These are phyloP conservation scores for Choiromyces venosus DNA, from an alignment of 495 filamentous ascomycete species.

Conservation along the genomic window DNA sequence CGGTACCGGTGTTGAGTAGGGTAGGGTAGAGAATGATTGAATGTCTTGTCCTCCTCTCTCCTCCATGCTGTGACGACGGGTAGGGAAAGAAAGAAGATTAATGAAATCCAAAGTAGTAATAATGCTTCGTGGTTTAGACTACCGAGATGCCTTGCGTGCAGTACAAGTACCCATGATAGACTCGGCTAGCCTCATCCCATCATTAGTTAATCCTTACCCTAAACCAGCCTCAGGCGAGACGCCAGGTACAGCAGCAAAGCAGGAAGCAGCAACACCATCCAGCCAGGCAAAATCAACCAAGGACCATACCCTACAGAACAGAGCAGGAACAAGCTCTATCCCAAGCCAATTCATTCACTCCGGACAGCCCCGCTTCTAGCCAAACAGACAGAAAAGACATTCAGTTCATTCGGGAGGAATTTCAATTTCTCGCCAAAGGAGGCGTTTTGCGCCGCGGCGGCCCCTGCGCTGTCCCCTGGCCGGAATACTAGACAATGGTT, in stretches of 20 bases:
- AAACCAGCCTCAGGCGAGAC: neutral
- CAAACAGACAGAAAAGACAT: neutral
- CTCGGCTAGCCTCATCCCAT: neutral
- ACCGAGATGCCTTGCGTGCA: neutral
- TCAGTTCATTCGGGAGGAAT: neutral
- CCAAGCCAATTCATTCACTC: neutral
- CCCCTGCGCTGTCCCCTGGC: neutral
- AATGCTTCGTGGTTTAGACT: neutral
- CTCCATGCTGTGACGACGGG: neutral
- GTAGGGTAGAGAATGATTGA: neutral
- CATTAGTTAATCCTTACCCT: neutral
- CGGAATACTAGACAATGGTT: neutral
- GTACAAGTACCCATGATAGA: neutral
- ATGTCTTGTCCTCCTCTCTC: neutral
- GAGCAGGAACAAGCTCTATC: neutral
- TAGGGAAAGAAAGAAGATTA: neutral
- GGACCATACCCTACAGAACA: neutral
- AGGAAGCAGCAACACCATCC: neutral
- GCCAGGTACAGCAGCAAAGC: neutral
- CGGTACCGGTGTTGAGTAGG: neutral
- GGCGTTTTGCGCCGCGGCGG: slow-evolving; percentile 1
- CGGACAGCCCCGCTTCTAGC: neutral
- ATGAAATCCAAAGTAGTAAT: neutral
- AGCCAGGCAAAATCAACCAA: neutral
- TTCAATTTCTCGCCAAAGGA: neutral